Conservation (phyloP, 192 early-diverging fungal species). For the Umbelopsis sp. region DNA sequence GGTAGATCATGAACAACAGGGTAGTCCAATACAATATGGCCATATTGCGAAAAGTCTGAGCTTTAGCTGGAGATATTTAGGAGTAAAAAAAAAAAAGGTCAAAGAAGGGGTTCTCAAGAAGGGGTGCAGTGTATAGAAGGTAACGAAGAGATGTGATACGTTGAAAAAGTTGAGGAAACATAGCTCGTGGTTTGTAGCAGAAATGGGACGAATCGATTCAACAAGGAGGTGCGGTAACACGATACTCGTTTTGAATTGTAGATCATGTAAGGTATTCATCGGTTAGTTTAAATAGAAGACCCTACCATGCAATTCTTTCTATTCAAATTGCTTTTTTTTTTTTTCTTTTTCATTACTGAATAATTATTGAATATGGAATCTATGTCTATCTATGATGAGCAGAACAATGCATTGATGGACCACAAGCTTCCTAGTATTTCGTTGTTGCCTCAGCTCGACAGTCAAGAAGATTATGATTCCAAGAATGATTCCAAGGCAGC, state of each 20-base stretch:
- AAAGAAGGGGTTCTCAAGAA: neutral
- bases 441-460: conserved; percentile 24
- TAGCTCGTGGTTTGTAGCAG: neutral
- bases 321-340: conserved; percentile 7
- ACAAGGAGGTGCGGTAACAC: conserved; percentile 9
- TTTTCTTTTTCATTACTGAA: neutral
- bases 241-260: conserved; percentile 5
- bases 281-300: conserved; percentile 17
- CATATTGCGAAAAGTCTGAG: conserved; percentile 1
- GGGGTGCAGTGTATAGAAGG: conserved; percentile 7
- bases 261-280: neutral
- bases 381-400: conserved; percentile 26
- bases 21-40: conserved; percentile 7
- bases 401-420: conserved; percentile 21
- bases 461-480: neutral
- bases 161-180: neutral
- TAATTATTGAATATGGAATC: conserved; percentile 15
- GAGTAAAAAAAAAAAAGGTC: neutral
- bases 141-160: neutral
- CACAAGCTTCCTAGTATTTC: conserved; percentile 38
- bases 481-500: conserved; percentile 19
- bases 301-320: neutral
- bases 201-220: conserved; percentile 2
- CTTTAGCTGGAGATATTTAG: neutral
- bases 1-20: conserved; percentile 8